Conservation (phyloP, 2,329 filamentous ascomycete species). For the Nemania diffusa region DNA sequence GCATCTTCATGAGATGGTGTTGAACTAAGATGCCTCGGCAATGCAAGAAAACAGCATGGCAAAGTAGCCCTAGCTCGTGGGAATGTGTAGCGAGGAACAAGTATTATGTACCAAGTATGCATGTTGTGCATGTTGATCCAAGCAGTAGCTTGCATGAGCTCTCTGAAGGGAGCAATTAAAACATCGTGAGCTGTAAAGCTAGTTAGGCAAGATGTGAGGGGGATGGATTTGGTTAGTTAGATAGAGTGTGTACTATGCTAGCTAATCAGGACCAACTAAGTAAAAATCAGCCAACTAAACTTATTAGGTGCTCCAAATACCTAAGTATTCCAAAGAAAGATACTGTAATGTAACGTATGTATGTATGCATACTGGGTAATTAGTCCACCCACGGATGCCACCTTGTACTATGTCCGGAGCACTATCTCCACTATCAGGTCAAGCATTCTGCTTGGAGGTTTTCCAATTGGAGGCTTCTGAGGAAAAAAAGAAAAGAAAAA, state of each 20-base stretch:
- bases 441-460: not conserved
- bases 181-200: not conserved
- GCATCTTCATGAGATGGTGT: not conserved
- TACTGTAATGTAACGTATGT: too few relatives aligned
- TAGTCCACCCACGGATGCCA: too few relatives aligned
- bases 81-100: not conserved
- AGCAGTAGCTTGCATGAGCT: not conserved
- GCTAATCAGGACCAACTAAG: not conserved
- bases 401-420: too few relatives aligned
- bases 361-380: too few relatives aligned
- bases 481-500: too few relatives aligned
- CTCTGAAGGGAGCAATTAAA: not conserved
- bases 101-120: not conserved
- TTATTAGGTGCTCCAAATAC: not conserved
- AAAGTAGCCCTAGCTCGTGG: constrained; percentile 14
- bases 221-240: not conserved
- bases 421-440: not conserved
- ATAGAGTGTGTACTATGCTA: not conserved
- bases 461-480: not conserved
- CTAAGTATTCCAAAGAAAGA: too few relatives aligned
- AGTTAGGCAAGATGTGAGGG: not conserved
- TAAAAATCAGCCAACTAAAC: not conserved
- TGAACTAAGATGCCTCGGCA: constrained; percentile 27
- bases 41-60: constrained; percentile 1
- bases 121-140: not conserved